These are phyloP conservation scores for Leccinum barrowsii DNA, from an alignment of 768 basidiomycete genomes.

Conservation along the genomic window DNA sequence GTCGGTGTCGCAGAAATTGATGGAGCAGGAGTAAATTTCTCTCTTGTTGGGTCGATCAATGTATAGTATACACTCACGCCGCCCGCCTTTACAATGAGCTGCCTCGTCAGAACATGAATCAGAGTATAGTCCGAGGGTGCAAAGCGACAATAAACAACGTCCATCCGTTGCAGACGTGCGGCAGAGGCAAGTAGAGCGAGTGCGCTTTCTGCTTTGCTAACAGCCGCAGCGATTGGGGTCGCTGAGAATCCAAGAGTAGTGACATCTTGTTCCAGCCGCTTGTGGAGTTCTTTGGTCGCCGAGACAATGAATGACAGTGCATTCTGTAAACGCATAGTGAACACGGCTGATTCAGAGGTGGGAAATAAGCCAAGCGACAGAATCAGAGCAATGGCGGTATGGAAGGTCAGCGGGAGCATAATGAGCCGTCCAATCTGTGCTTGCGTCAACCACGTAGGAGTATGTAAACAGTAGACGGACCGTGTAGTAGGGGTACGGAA, in stretches of 20 bases:
- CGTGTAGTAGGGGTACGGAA: conserved; percentile 62
- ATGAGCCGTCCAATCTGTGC: conserved; percentile 47
- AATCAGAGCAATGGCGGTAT: conserved; percentile 53
- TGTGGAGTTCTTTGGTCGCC: conserved; percentile 44
- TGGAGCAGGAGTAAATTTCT: conserved; percentile 50
- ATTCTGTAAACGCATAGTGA: conserved; percentile 45
- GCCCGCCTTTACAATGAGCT: conserved; percentile 54
- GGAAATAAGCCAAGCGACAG: conserved; percentile 60
- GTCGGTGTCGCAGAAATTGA: conserved; percentile 36
- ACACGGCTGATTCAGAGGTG: conserved; percentile 55
- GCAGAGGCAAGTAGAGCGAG: conserved; percentile 52
- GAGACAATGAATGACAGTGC: conserved; percentile 48
- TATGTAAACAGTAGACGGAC: conserved; percentile 24
- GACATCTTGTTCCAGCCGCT: conserved; percentile 40
- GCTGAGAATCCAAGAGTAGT: conserved; percentile 35
- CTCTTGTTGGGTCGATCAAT: conserved; percentile 60
- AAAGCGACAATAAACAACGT: conserved; percentile 60
- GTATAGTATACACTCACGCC: conserved; percentile 62
- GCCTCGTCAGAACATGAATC: conserved; percentile 48
- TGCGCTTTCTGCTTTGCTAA: conserved; percentile 41
- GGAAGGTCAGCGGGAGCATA: conserved; percentile 55
- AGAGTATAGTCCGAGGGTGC: conserved; percentile 50
- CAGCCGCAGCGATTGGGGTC: conserved; percentile 31
- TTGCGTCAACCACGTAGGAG: not conserved
- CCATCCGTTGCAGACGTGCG: conserved; percentile 50